These are phyloP conservation scores for Geotrichum klebahnii DNA, from an alignment of 1,139 yeast genomes.

Conservation along the genomic window DNA sequence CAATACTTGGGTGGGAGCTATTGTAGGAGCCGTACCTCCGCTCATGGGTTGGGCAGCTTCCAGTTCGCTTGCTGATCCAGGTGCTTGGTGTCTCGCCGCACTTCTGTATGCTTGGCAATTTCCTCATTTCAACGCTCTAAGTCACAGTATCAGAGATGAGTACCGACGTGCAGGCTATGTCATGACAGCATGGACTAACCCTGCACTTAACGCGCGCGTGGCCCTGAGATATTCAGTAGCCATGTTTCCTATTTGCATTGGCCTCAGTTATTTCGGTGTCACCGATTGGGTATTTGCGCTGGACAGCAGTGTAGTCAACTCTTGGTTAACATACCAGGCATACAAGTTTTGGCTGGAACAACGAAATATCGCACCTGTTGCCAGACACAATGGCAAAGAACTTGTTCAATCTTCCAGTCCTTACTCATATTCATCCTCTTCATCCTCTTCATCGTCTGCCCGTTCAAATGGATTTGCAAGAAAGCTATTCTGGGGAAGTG, in stretches of 20 bases:
- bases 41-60: constrained; percentile 99
- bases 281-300: constrained; percentile 77
- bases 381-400: constrained; percentile 16
- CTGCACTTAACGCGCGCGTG: constrained; percentile 86
- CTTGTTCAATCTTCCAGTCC: neutral
- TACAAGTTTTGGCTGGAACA: constrained; percentile 65
- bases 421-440: neutral
- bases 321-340: constrained; percentile 80
- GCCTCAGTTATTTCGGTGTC: constrained; percentile 69
- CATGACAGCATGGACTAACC: constrained; percentile 93
- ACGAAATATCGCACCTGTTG: constrained; percentile 24
- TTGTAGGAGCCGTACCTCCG: constrained; percentile 98
- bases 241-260: constrained; percentile 91
- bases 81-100: constrained; percentile 92
- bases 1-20: constrained; percentile 97
- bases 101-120: constrained; percentile 96
- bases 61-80: constrained; percentile 71
- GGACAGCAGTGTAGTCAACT: constrained; percentile 77
- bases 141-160: constrained; percentile 83
- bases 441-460: neutral
- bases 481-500: constrained; percentile 89
- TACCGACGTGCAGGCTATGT: constrained; percentile 91
- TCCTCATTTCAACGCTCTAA: constrained; percentile 91
- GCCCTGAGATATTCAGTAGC: constrained; percentile 80
- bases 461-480: constrained; percentile 65